Conservation (phyloP, 129 eudicot species). For the Solidago caesia region DNA sequence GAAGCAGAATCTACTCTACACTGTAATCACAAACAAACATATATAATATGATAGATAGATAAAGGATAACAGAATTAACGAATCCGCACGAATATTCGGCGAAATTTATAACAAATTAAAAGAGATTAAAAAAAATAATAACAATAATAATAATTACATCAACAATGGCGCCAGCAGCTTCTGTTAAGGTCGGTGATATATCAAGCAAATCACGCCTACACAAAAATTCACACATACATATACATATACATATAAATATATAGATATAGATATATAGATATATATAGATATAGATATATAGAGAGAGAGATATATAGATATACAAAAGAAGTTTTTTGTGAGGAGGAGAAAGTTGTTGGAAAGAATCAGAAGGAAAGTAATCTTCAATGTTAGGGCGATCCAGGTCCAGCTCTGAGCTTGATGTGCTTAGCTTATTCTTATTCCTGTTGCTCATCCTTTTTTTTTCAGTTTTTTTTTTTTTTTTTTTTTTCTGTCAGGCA, state of each 20-base stretch:
- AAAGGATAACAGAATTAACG: background rate
- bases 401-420: slow-evolving; percentile 68
- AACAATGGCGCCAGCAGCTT: slow-evolving; percentile 91
- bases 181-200: slow-evolving; percentile 75
- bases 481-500: background rate
- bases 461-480: background rate
- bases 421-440: slow-evolving; percentile 20
- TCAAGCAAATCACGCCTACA: slow-evolving; percentile 79
- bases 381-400: slow-evolving; percentile 87
- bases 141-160: slow-evolving; percentile 42
- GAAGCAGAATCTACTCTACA: too few species aligned
- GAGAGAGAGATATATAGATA: background rate
- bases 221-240: background rate
- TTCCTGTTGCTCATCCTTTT: slow-evolving; percentile 22
- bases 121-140: background rate
- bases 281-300: background rate
- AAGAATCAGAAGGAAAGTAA: slow-evolving; percentile 64
- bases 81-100: background rate
- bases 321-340: slow-evolving; percentile 49
- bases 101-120: background rate
- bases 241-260: too few species aligned
- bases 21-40: background rate
- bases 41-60: background rate
- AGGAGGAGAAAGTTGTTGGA: slow-evolving; percentile 45
- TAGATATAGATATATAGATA: background rate